Conservation (phyloP, 352 stramenopile genomes). For the Plasmopara halstedii region DNA sequence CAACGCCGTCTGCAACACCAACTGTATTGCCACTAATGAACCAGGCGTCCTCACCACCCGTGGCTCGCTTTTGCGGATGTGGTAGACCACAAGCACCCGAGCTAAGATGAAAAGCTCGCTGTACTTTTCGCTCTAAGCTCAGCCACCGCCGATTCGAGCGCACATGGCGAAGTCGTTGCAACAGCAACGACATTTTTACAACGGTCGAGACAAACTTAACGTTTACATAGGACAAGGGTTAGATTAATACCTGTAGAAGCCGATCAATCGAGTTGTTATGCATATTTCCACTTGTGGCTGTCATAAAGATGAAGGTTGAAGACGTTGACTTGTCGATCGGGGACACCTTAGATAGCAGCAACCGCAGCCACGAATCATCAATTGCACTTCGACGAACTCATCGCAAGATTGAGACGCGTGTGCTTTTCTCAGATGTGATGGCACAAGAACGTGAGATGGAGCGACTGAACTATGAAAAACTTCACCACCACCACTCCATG, state of each 20-base stretch:
- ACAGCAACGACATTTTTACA: constrained; percentile 2
- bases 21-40: constrained; percentile 74
- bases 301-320: neutral
- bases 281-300: constrained; percentile 2
- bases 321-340: neutral
- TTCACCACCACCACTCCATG: constrained; percentile 2
- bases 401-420: constrained; percentile 27
- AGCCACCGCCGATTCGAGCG: constrained; percentile 1
- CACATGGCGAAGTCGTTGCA: neutral
- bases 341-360: constrained; percentile 1
- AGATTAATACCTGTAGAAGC: neutral
- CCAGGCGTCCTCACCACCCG: constrained; percentile 79
- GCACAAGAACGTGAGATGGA: constrained; percentile 49
- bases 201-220: too few species aligned
- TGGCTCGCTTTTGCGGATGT: constrained; percentile 77
- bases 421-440: constrained; percentile 45
- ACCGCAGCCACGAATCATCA: constrained; percentile 4
- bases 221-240: neutral
- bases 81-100: constrained; percentile 68
- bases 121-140: constrained; percentile 17
- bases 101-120: constrained; percentile 34
- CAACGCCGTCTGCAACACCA: constrained; percentile 81
- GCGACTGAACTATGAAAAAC: constrained; percentile 30
- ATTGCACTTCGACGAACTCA: constrained; percentile 11
- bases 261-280: constrained; percentile 2